Evolutionary conservation across 2,329 filamentous ascomycete species (phyloP), one percentile per base, ranked within the genome.

Genomic region (Ophiostoma angusticollis): DNA sequence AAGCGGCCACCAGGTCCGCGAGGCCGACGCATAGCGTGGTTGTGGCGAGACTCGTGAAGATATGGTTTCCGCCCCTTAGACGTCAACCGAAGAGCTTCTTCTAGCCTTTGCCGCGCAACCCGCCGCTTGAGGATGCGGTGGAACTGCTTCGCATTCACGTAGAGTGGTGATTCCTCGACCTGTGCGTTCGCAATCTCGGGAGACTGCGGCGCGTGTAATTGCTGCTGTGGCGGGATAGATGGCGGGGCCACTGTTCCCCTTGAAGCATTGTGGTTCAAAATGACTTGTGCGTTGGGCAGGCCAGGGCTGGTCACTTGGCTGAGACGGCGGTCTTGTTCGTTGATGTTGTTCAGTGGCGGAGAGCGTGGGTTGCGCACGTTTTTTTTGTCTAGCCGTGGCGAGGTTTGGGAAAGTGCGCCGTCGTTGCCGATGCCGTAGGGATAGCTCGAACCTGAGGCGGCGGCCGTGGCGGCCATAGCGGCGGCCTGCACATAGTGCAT

Each of bases 141-240:
- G 51, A 98, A 98, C 54, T 98, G 91, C 59, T 98, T 98, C 5
- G 91, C 91, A 53, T 98, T 98, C 53, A 98, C 91, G 51, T 98
- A 98, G 1, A 98, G 67, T 0, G 91, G 91, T 0, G 89, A 89
- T 55, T 98, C 91, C 57, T 96, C 91, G 4, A 78, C 77, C 12
- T 72, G 72, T 12, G 71, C 68, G 3, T 80, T 66, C 1, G 81
- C 72, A 51, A 91, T 75, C 55, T 95, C 87, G 7, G 85, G 84
- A 1, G 85, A 89, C 46, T 84, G 78, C 4, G 75, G 73, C 32
- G 74, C 73, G 43, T 75, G 76, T 61, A 80, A 78, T 46, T 72
- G 67, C 54, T 80, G 80, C 8, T 72, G 67, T 9, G 74, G 64
- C 9, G 70, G 60, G 64, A 77, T 74, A 33, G 76, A 67, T 21